Percentiles rank a stretch among this genome's conserved stretches.
These are phyloP conservation scores for Selenicereus undatus DNA, from an alignment of 148 eudicot genomes.

Conservation along the genomic window DNA sequence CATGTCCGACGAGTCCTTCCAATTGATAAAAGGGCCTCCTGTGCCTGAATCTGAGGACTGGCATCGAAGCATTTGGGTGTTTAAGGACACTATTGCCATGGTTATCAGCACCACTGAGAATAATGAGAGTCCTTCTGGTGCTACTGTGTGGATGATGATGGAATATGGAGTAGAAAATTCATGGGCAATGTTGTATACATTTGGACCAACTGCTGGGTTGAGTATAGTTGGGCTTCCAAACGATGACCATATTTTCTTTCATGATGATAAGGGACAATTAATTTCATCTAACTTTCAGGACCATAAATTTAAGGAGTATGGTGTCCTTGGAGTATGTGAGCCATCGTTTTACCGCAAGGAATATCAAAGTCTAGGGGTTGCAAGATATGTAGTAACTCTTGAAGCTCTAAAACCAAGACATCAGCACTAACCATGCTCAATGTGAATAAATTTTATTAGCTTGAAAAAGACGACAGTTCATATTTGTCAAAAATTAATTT, in stretches of 20 bases:
- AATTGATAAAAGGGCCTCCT: neutral
- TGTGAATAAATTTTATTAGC: too few species aligned
- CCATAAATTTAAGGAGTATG: neutral
- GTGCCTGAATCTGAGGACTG: neutral
- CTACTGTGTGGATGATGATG: constrained; percentile 10
- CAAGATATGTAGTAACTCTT: neutral
- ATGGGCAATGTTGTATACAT: neutral
- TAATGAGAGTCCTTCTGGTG: neutral
- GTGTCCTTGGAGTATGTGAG: neutral
- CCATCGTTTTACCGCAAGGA: too few species aligned
- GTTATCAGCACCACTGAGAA: neutral
- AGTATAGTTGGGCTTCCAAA: neutral
- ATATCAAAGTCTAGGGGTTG: neutral
- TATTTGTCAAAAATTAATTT: too few species aligned
- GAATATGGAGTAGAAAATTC: constrained; percentile 15
- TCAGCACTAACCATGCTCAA: neutral
- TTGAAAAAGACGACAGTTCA: too few species aligned
- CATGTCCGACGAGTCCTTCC: neutral
- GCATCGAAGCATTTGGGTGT: constrained; percentile 2
- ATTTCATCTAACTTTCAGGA: neutral
- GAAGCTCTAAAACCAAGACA: neutral
- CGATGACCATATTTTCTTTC: neutral
- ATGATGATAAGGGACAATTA: neutral
- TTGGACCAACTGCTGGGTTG: neutral
- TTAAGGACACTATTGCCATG: constrained; percentile 2